phyloP scores from a whole-genome alignment of 208 protist genomes.

The Crithidia bombi region DNA sequence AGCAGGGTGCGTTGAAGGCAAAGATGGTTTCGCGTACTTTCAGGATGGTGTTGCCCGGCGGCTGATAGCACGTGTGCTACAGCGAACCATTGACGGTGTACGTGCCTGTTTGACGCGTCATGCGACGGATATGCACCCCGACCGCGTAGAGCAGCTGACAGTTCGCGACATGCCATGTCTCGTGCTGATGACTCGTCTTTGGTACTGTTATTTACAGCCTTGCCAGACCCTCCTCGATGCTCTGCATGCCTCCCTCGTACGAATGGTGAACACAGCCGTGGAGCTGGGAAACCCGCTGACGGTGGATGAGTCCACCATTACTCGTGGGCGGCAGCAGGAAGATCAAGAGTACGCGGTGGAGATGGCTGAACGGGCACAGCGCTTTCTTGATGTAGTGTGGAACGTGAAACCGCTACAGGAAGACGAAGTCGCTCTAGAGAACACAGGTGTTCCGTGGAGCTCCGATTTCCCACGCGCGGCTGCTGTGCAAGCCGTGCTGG shows the following conservation, averaged over 20 bases:
- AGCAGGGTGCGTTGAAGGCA: neutral
- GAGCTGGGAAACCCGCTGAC: slow-evolving; percentile 15
- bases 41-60: slow-evolving; percentile 7
- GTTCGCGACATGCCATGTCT: slow-evolving; percentile 26
- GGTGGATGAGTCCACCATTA: slow-evolving; percentile 1
- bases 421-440: slow-evolving; percentile 7
- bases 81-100: slow-evolving; percentile 16
- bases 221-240: neutral
- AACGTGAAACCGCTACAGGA: slow-evolving; percentile 17
- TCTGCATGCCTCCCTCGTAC: slow-evolving; percentile 15
- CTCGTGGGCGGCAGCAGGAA: neutral
- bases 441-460: slow-evolving; percentile 13
- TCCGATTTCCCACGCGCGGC: slow-evolving; percentile 12
- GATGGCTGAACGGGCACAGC: neutral
- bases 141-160: slow-evolving; percentile 21
- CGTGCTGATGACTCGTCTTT: slow-evolving; percentile 27
- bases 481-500: slow-evolving; percentile 19
- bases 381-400: slow-evolving; percentile 29
- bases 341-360: neutral
- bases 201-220: slow-evolving; percentile 18
- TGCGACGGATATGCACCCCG: slow-evolving; percentile 23
- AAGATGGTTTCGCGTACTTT: neutral
- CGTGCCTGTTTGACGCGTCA: slow-evolving; percentile 8
- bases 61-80: slow-evolving; percentile 18
- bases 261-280: slow-evolving; percentile 13